Base-by-base conservation (phyloP, 495 filamentous ascomycete genomes). In the Penicillium fimorum region DNA sequence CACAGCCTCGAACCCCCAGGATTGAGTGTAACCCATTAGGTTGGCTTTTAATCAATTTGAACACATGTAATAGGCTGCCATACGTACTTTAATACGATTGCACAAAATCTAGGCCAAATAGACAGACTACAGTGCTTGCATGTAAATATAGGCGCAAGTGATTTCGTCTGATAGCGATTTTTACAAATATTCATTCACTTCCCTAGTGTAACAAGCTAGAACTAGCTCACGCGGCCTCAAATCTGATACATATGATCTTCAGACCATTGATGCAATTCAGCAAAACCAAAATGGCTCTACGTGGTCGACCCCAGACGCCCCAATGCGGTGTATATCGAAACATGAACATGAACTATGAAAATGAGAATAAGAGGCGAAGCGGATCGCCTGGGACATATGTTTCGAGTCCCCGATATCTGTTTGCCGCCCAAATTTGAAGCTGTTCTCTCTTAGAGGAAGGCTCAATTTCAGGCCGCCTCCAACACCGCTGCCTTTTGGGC, bases 401-500 rank as follows among this genome's bases (percentile, higher is more conserved):
- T 32, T 43, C 33, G 35, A 40, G 22, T 24, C 15, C 30, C 18
- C 51, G 15, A 61, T 59, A 57, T 46, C 64, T 61, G 56, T 61
- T 32, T 46, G n/a, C 27, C n/a, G 47, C 33, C 30, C 27, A 50
- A 42, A 20, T 29, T 29, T 25, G 37, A 30, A 55, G 29, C 46
- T 52, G 38, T 52, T 52, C 50, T 32, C 38, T 33, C 6, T 41
- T 24, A 32, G 2, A 22, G 1, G 22, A 52, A 32, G 42, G 13
- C 20, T 47, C 18, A 6, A 43, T 17, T 20, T 70, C 73, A 74
- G 33, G 70, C 59, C 53, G 58, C 70, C 70, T 82, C 77, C 66
- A 98, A 96, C 38, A 91, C 89, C 5, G 67, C 50, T 24, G 93
- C 92, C 72, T 92, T 93, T 58, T 87, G 79, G 25, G 88, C 87